Evolutionary conservation across 2,329 filamentous ascomycete genomes (phyloP).

Genomic region (Colletotrichum salicis): DNA sequence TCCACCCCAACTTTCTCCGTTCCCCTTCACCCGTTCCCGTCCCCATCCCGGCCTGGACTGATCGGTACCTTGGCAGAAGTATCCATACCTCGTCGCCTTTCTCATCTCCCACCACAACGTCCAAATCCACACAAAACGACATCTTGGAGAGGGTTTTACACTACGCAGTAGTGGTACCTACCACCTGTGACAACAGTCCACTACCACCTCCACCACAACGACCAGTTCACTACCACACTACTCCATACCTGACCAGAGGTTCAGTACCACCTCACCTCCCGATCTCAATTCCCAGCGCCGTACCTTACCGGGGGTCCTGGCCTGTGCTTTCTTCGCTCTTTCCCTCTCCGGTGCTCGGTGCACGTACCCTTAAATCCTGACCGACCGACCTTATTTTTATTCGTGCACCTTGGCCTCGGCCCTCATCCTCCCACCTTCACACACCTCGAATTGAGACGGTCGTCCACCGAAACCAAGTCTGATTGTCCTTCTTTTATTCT

Average conservation of each 20-base stretch:
- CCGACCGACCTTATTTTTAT: slow-evolving; percentile 37
- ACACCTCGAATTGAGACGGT: slow-evolving; percentile 28
- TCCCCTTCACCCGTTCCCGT: neutral
- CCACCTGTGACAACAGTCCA: neutral
- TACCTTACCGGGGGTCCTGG: slow-evolving; percentile 3
- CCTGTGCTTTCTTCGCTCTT: slow-evolving; percentile 28
- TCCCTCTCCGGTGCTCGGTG: slow-evolving; percentile 37
- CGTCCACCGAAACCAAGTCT: slow-evolving; percentile 23
- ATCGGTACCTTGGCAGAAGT: slow-evolving; percentile 25
- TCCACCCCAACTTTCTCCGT: slow-evolving; percentile 6
- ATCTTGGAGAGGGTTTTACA: neutral
- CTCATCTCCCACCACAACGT: neutral
- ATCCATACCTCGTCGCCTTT: slow-evolving; percentile 1
- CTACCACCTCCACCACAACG: neutral
- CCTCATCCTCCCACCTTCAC: slow-evolving; percentile 35
- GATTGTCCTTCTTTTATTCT: slow-evolving; percentile 10
- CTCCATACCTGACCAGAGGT: neutral
- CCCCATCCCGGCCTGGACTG: slow-evolving; percentile 25
- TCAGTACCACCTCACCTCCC: neutral
- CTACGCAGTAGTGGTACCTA: neutral
- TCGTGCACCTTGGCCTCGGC: slow-evolving; percentile 35
- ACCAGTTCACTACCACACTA: too few relatives aligned
- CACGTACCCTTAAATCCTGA: slow-evolving; percentile 35
- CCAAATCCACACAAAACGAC: neutral
- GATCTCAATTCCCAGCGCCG: neutral